phyloP scores from a whole-genome alignment of 1,139 yeast genomes.

The Suhomyces panamericanus region DNA sequence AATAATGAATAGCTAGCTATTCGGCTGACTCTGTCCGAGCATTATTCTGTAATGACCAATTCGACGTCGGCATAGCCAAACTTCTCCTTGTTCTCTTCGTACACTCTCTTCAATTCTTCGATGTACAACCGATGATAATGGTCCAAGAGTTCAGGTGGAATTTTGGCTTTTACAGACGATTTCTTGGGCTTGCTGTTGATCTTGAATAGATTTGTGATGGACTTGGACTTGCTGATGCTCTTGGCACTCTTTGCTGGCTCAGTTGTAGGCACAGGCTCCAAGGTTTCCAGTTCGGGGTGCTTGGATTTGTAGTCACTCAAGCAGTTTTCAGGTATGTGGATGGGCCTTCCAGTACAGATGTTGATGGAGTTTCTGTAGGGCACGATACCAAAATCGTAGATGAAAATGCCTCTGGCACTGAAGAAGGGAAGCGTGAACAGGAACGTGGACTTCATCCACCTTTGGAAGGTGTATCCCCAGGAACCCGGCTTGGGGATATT shows the following conservation, averaged over 20 bases:
- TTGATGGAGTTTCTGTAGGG: slow-evolving; percentile 84
- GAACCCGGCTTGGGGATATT: slow-evolving; percentile 57
- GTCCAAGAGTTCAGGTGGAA: slow-evolving; percentile 53
- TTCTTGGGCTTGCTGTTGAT: slow-evolving; percentile 17
- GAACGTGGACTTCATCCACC: slow-evolving; percentile 64
- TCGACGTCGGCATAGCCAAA: slow-evolving; percentile 54
- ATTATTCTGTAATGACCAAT: slow-evolving; percentile 47
- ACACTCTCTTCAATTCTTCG: slow-evolving; percentile 64
- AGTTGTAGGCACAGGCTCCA: slow-evolving; percentile 7
- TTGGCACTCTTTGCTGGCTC: slow-evolving; percentile 5
- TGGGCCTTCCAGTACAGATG: slow-evolving; percentile 81
- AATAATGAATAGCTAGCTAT: background rate
- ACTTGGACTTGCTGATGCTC: slow-evolving; percentile 14
- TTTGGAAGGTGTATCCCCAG: slow-evolving; percentile 55
- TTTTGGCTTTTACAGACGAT: slow-evolving; percentile 25
- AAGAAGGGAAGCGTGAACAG: slow-evolving; percentile 91
- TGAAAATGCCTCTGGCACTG: slow-evolving; percentile 90
- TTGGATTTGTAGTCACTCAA: slow-evolving; percentile 32
- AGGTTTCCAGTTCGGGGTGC: slow-evolving; percentile 29
- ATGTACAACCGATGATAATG: slow-evolving; percentile 73
- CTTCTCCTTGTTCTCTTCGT: slow-evolving; percentile 64
- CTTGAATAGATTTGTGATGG: slow-evolving; percentile 29
- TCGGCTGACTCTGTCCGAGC: background rate
- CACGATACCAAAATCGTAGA: slow-evolving; percentile 86
- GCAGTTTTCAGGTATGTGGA: slow-evolving; percentile 57